Evolutionary conservation across 83 land plant genomes (phyloP), one percentile per base, ranked within the genome.

Genomic region (Thuja plicata): DNA sequence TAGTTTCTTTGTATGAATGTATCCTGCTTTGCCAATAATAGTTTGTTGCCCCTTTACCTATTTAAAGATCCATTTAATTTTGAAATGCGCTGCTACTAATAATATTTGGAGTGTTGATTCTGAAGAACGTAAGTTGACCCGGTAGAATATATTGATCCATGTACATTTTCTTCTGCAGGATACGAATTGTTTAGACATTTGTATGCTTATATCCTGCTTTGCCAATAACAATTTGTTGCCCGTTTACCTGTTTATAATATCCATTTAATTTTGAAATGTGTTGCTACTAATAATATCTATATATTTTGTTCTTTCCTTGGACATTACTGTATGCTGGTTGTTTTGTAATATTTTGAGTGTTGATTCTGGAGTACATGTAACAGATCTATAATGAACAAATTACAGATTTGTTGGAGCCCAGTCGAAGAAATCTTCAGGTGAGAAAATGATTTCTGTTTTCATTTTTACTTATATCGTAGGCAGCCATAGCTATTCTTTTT

Each of bases 371-470:
- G 2, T 48, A 43, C 34, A 73, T 35, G 45, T 46, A 87, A 52
- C 95, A 97, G 99, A 97, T 97, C n/a, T 97, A 96, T 81, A 96
- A 97, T 92, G 99, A 97, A 84, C 99, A 97, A 91, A 96, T 97
- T 34, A 94, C 95, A 38, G 99, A 97, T 91, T 89, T 97, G 87
- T 91, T 97, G 92, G 99, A 97, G 40, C 97, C 99, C 45, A 92
- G 57, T 86, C 96, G 92, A 82, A 96, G 83, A 87, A 91, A 90
- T 87, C 98, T 97, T n/a, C 95, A 96, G 96, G 99, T 97, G 85
- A 71, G 17, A 91, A 87, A 66, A 73, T 86, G 52, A 85, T 66
- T 43, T 15, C 43, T 76, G 79, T n/a, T 32, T 62, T 86, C 71
- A 70, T 41, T 54, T 81, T 4, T 43, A 40, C 9, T 40, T 38